Conservation (phyloP, 73 alveolate genomes). For the Paramecium bursaria region DNA sequence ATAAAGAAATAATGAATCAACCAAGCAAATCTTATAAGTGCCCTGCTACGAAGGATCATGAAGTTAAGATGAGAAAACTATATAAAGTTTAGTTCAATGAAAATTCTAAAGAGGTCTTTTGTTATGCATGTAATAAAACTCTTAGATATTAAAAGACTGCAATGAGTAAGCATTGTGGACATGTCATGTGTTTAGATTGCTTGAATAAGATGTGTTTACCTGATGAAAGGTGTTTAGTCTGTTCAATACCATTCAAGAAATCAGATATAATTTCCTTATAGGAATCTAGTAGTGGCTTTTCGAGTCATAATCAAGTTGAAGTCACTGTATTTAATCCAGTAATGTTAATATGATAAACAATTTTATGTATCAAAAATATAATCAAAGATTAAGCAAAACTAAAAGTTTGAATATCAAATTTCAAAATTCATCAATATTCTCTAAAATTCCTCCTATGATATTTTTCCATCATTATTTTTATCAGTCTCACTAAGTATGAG, state of each 20-base stretch:
- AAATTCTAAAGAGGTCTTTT: conserved; percentile 80
- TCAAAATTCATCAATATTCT: too few relatives aligned
- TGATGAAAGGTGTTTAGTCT: conserved; percentile 67
- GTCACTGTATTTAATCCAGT: conserved; percentile 73
- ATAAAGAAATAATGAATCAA: conserved; percentile 67
- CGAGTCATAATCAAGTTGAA: conserved; percentile 78
- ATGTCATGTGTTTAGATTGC: conserved; percentile 88
- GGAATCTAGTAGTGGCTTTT: conserved; percentile 78
- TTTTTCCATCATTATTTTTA: conserved; percentile 68
- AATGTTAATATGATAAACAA: conserved; percentile 58
- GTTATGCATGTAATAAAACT: conserved; percentile 87
- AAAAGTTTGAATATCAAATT: too few relatives aligned
- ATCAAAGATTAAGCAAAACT: too few relatives aligned
- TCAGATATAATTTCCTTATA: conserved; percentile 68
- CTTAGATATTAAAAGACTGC: conserved; percentile 82
- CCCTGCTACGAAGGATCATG: conserved; percentile 77
- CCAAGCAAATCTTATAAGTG: conserved; percentile 72
- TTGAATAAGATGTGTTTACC: conserved; percentile 64
- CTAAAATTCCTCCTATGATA: conserved; percentile 59
- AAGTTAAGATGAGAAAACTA: conserved; percentile 73
- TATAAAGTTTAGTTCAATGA: conserved; percentile 72
- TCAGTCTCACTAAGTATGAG: conserved; percentile 50
- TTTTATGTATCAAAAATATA: too few relatives aligned
- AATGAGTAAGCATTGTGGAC: conserved; percentile 91
- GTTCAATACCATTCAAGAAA: conserved; percentile 58